Evolutionary conservation across 2,329 filamentous ascomycete genomes (phyloP).

Genomic region (Calonectria crousiana): DNA sequence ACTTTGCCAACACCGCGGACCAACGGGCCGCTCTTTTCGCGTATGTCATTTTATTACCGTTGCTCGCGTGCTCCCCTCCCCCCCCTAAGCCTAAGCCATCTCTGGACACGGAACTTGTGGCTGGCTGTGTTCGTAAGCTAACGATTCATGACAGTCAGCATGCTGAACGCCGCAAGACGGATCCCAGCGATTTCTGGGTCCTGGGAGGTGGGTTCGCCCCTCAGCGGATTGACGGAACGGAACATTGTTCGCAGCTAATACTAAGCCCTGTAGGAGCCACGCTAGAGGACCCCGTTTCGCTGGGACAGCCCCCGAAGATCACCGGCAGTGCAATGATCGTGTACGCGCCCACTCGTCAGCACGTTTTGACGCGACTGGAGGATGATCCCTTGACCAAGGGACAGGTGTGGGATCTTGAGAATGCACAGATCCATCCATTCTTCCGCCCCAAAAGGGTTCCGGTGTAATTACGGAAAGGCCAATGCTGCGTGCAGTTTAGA

Average conservation of each 20-base stretch:
- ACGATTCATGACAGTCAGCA: constrained; percentile 9
- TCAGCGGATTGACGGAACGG: not conserved
- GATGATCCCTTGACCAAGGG: constrained; percentile 15
- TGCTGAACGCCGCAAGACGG: constrained; percentile 13
- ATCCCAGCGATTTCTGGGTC: constrained; percentile 20
- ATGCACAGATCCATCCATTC: constrained; percentile 21
- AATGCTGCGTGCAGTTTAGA: not conserved
- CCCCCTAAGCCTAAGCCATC: not conserved
- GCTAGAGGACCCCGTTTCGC: constrained; percentile 5
- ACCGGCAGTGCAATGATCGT: constrained; percentile 22
- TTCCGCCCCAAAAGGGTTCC: constrained; percentile 7
- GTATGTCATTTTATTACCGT: not conserved
- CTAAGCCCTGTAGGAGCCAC: constrained; percentile 15
- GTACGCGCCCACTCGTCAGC: constrained; percentile 1
- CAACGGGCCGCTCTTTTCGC: not conserved
- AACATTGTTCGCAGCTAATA: constrained; percentile 6
- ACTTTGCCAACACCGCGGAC: not conserved
- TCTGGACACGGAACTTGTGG: too few species aligned
- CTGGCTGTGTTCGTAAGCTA: not conserved
- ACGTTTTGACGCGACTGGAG: constrained; percentile 16
- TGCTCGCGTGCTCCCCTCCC: not conserved
- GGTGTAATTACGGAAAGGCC: not conserved
- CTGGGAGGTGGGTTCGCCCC: constrained; percentile 14
- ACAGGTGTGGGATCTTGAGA: constrained; percentile 17
- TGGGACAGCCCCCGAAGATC: constrained; percentile 14